Conservation (phyloP, 176 grass and related monocot genomes). For the Oryza coarctata region DNA sequence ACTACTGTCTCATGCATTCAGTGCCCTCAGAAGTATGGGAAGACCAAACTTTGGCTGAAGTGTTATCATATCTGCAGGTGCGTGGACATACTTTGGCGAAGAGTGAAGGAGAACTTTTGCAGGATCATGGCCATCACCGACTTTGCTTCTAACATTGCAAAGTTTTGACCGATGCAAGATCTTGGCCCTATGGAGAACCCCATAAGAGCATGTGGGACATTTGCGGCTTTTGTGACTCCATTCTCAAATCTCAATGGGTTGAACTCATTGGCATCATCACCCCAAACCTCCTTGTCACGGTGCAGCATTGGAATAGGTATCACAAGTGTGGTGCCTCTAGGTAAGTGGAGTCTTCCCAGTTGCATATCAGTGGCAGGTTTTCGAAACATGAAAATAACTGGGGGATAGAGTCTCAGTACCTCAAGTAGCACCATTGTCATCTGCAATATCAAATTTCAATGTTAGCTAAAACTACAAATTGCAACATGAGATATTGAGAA, state of each 20-base stretch:
- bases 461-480: neutral
- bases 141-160: conserved; percentile 35
- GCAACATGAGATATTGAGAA: neutral
- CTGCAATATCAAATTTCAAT: neutral
- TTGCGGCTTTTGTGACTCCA: conserved; percentile 28
- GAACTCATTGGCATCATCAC: conserved; percentile 24
- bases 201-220: conserved; percentile 18
- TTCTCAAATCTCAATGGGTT: conserved; percentile 26
- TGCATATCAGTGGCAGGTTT: conserved; percentile 21
- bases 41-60: conserved; percentile 39
- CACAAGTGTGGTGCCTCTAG: neutral
- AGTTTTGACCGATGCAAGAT: conserved; percentile 38
- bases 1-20: conserved; percentile 6
- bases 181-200: conserved; percentile 36
- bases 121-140: conserved; percentile 32
- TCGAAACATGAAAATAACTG: conserved; percentile 5
- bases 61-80: conserved; percentile 12
- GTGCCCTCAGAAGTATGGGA: conserved; percentile 29
- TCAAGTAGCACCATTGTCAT: conserved; percentile 43
- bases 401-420: conserved; percentile 29
- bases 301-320: conserved; percentile 38
- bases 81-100: conserved; percentile 32
- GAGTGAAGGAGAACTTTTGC: conserved; percentile 29
- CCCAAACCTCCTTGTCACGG: conserved; percentile 37
- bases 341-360: conserved; percentile 33